Evolutionary conservation across 805 yeast species (phyloP), one percentile per base, ranked within the genome.

Genomic region (Maudiozyma turicensis): DNA sequence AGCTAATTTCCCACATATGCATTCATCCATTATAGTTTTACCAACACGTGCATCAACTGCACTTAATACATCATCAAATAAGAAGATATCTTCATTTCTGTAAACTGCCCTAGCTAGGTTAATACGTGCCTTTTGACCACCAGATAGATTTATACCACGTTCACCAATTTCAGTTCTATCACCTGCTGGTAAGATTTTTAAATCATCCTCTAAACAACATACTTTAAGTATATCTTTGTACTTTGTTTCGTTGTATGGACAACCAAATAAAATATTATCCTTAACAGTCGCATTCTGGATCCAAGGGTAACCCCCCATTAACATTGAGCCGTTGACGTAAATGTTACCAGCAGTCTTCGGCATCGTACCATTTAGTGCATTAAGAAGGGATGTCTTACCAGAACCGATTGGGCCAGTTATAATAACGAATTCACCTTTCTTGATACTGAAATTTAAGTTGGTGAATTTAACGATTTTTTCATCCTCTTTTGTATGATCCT

Each of bases 11-110:
- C 86, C 89, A 52, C 75, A 54, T 42, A 87, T 64, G 65, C 95
- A 87, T 40, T 78, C 72, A 43, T 78, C 74, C 76, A 86, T 78
- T 46, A 86, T 84, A 57, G 82, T 88, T 49, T 77, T 77, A n/a
- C 93, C 95, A 43, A 86, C 95, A 58, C 86, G 80, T 33, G 91
- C 88, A 65, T 86, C 95, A 7, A 86, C 95, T 5, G 95, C 95
- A 68, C 86, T 79, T 50, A 86, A 72, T 13, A 86, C 88, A 61
- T 86, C 95, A 61, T 86, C 95, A 47, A 86, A 66, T 46, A 86
- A 65, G 40, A 82, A 73, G 28, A 85, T 81, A 58, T 84, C 88
- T 15, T 76, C 75, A 30, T 80, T 72, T 11, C 82, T 78, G 59
- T 86, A 86, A 2, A 84, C 87, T 2, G 91, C 84, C 61, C 95